Evolutionary conservation across 2,329 filamentous ascomycete genomes (phyloP).

Genomic region (Neofusicoccum laricinum): DNA sequence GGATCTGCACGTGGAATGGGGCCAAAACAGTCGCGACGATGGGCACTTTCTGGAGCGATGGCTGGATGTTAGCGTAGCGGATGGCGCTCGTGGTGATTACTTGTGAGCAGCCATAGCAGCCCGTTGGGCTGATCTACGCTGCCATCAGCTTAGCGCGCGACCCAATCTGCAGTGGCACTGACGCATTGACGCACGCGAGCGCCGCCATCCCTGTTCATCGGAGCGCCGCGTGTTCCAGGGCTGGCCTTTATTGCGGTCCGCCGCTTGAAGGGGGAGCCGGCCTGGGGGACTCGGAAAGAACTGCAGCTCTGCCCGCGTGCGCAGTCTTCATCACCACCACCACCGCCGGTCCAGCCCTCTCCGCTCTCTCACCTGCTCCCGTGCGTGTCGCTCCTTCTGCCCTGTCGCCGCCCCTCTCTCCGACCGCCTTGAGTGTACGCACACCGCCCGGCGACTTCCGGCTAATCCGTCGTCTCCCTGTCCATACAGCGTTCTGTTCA

Average conservation of each 20-base stretch:
- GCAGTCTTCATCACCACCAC: background rate
- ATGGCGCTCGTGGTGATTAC: background rate
- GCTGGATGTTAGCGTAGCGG: background rate
- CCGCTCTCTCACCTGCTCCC: background rate
- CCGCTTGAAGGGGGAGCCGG: background rate
- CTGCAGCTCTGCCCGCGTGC: background rate
- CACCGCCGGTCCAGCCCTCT: background rate
- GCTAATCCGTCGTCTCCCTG: background rate
- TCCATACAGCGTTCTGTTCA: background rate
- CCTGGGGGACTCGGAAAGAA: background rate
- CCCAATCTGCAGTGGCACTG: background rate
- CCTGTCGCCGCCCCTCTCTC: background rate
- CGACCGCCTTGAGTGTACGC: background rate
- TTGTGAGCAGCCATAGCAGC: background rate
- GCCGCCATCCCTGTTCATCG: background rate
- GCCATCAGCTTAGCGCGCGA: background rate
- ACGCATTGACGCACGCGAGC: constrained; percentile 5
- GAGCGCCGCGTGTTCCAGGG: background rate
- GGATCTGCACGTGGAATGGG: background rate
- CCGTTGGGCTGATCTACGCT: background rate
- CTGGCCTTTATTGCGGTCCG: background rate
- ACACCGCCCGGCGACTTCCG: background rate
- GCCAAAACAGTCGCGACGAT: background rate
- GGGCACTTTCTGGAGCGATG: background rate
- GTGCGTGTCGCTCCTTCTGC: background rate